Evolutionary conservation across 805 yeast species (phyloP).

Genomic region (Saccharomycopsis javanensis): DNA sequence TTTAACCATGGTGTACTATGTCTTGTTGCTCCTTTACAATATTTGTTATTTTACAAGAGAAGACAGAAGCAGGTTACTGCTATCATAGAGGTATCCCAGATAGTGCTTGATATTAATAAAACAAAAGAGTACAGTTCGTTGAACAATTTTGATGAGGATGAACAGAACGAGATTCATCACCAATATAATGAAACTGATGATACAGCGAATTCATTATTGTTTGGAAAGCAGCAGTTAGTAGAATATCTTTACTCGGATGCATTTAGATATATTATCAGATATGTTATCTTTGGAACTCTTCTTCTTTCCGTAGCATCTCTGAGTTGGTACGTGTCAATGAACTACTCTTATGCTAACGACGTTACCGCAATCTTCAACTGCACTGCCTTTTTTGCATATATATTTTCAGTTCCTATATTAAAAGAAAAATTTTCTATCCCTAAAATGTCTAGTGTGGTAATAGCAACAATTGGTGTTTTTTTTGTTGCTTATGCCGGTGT

Average conservation of each 20-base stretch:
- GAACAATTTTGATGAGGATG: conserved; percentile 17
- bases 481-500: conserved; percentile 63
- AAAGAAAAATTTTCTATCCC: conserved; percentile 53
- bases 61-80: conserved; percentile 39
- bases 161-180: conserved; percentile 12
- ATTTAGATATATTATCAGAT: conserved; percentile 32
- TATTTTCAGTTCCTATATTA: conserved; percentile 69
- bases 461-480: conserved; percentile 68
- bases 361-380: conserved; percentile 88
- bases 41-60: not conserved
- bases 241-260: not conserved
- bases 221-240: not conserved
- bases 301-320: conserved; percentile 67
- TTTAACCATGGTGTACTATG: conserved; percentile 53
- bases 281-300: conserved; percentile 38
- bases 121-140: conserved; percentile 32
- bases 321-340: conserved; percentile 82
- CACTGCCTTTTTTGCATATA: conserved; percentile 80
- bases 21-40: conserved; percentile 1
- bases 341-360: conserved; percentile 71
- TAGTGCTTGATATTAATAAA: conserved; percentile 24
- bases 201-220: not conserved
- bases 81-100: conserved; percentile 64
- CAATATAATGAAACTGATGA: not conserved
- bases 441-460: conserved; percentile 56